Percentiles rank a stretch among this genome's conserved stretches.
Evolutionary conservation across 495 filamentous ascomycete species (phyloP).

Genomic region (Usnea hakonensis): DNA sequence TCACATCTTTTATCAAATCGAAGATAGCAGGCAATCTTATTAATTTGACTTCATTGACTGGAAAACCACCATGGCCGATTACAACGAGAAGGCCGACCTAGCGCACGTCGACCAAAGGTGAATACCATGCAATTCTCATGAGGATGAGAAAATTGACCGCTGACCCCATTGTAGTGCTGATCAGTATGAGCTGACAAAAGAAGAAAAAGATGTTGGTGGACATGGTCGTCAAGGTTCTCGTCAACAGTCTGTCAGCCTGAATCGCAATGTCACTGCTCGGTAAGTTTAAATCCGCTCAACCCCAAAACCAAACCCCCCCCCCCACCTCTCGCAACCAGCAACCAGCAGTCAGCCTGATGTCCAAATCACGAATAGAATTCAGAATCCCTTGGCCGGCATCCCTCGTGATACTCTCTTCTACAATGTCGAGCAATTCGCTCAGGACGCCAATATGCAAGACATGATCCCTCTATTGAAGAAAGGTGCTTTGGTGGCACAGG

Average conservation of each 20-base stretch:
- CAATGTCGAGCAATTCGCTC: slow-evolving; percentile 50
- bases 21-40: neutral
- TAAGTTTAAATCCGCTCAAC: neutral
- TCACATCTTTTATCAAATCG: neutral
- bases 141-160: neutral
- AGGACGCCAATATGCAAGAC: slow-evolving; percentile 37
- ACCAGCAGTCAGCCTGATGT: neutral
- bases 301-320: neutral
- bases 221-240: slow-evolving; percentile 10
- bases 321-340: neutral
- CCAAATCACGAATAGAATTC: slow-evolving; percentile 39
- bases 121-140: neutral
- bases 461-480: slow-evolving; percentile 45
- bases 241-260: slow-evolving; percentile 21
- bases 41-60: too few species aligned
- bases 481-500: slow-evolving; percentile 58
- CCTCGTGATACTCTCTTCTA: slow-evolving; percentile 42
- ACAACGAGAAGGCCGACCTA: slow-evolving; percentile 7
- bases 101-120: slow-evolving; percentile 13
- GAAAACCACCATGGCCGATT: slow-evolving; percentile 8
- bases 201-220: neutral
- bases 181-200: slow-evolving; percentile 8
- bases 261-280: slow-evolving; percentile 22
- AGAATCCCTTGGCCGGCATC: slow-evolving; percentile 54
- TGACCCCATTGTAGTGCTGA: slow-evolving; percentile 5